phyloP scores from a whole-genome alignment of 1,284 basidiomycete species.

The Heterobasidion occidentale region DNA sequence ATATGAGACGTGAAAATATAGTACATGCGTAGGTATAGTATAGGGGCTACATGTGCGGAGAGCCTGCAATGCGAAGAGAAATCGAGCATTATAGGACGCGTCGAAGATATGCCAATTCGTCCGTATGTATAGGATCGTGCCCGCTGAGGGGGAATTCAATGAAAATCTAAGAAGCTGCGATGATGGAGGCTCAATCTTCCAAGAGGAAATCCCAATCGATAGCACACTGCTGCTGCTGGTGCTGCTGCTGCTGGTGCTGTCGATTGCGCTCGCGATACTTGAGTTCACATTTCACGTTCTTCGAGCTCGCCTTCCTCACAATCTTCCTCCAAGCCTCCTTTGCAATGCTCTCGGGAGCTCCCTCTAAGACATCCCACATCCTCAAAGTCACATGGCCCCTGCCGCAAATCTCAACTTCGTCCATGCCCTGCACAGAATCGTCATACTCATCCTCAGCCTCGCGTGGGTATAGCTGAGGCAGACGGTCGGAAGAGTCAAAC shows the following conservation, averaged over 20 bases:
- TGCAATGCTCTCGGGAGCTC: conserved; percentile 51
- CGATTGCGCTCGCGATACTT: conserved; percentile 27
- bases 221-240: conserved; percentile 37
- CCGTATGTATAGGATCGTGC: too few species aligned
- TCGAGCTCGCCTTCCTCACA: conserved; percentile 39
- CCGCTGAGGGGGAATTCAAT: too few species aligned
- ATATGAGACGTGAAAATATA: not conserved
- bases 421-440: conserved; percentile 24
- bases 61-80: not conserved
- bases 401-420: conserved; percentile 55
- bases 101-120: too few species aligned
- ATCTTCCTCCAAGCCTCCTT: conserved; percentile 55
- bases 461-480: conserved; percentile 18
- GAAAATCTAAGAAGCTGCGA: too few species aligned
- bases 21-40: not conserved
- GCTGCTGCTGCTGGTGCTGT: conserved; percentile 44
- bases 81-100: not conserved
- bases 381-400: conserved; percentile 54
- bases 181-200: conserved; percentile 38
- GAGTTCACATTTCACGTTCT: not conserved
- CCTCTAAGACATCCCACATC: conserved; percentile 69
- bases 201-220: conserved; percentile 76
- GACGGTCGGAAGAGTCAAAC: conserved; percentile 37
- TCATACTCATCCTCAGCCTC: conserved; percentile 10
- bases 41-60: too few species aligned